Evolutionary conservation across 495 filamentous ascomycete genomes (phyloP).

Genomic region (Immersiella caudata): DNA sequence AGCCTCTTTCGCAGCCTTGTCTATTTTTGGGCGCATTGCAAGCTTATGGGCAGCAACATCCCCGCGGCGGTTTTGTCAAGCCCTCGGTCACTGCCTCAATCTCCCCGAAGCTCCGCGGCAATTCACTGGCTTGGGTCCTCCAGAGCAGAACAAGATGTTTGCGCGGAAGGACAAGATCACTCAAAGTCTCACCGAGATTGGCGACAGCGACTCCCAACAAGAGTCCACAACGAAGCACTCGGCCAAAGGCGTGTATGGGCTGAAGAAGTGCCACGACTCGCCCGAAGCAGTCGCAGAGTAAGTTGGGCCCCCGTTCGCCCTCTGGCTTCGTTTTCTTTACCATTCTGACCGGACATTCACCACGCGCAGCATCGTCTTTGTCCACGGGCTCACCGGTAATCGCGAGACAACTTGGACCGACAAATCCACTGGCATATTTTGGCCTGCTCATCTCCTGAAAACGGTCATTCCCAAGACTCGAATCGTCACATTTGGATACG

Average conservation of each 20-base stretch:
- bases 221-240: neutral
- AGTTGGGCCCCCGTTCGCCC: neutral
- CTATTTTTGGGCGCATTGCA: conserved; percentile 8
- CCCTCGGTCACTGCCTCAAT: neutral
- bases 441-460: conserved; percentile 4
- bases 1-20: conserved; percentile 7
- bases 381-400: conserved; percentile 10
- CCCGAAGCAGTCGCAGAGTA: conserved; percentile 9
- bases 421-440: conserved; percentile 4
- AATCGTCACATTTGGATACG: conserved; percentile 12
- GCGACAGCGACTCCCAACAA: neutral
- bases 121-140: too few species aligned
- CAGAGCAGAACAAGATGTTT: neutral
- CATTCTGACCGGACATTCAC: too few species aligned
- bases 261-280: conserved; percentile 13
- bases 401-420: conserved; percentile 15
- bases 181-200: neutral
- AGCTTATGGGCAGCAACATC: neutral
- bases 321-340: too few species aligned
- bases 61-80: too few species aligned
- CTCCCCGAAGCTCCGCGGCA: too few species aligned
- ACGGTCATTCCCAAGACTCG: conserved; percentile 6
- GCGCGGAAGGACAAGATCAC: conserved; percentile 8
- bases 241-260: conserved; percentile 3
- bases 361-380: conserved; percentile 7